These are phyloP conservation scores for Auricularia sp. DNA, from an alignment of 768 basidiomycete species.

Conservation along the genomic window DNA sequence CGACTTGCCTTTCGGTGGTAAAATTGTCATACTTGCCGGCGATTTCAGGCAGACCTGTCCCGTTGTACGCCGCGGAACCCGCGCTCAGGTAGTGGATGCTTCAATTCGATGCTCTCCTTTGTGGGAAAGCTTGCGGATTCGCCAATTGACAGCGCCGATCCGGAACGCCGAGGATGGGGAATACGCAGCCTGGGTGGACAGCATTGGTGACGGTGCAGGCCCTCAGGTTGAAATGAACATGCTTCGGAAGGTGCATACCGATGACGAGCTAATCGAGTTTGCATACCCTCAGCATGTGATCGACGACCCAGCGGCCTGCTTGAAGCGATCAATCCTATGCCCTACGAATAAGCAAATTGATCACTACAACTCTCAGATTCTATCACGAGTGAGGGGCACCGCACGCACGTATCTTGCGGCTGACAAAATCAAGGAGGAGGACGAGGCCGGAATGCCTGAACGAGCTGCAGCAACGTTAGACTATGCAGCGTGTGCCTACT, in stretches of 20 bases:
- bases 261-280: slow-evolving; percentile 17
- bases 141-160: too few relatives aligned
- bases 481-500: slow-evolving; percentile 17
- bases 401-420: too few relatives aligned
- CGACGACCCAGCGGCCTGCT: too few relatives aligned
- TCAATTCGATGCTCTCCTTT: slow-evolving; percentile 16
- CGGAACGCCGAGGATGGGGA: too few relatives aligned
- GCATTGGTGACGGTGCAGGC: slow-evolving; percentile 27
- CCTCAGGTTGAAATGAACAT: slow-evolving; percentile 18
- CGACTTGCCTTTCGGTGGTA: slow-evolving; percentile 28
- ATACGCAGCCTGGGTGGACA: slow-evolving; percentile 22
- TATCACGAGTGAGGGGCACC: too few relatives aligned
- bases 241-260: slow-evolving; percentile 10
- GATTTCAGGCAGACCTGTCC: slow-evolving; percentile 35
- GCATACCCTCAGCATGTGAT: slow-evolving; percentile 22
- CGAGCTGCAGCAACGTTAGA: slow-evolving; percentile 16
- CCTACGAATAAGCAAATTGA: neutral
- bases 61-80: slow-evolving; percentile 23
- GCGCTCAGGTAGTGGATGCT: slow-evolving; percentile 4
- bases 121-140: too few relatives aligned
- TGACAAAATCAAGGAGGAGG: slow-evolving; percentile 14
- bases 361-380: too few relatives aligned
- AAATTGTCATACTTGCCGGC: slow-evolving; percentile 26
- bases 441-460: slow-evolving; percentile 10
- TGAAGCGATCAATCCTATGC: too few relatives aligned